Evolutionary conservation across 2,329 filamentous ascomycete species (phyloP), one percentile per base, ranked within the genome.

Genomic region (Penicillium sp.): DNA sequence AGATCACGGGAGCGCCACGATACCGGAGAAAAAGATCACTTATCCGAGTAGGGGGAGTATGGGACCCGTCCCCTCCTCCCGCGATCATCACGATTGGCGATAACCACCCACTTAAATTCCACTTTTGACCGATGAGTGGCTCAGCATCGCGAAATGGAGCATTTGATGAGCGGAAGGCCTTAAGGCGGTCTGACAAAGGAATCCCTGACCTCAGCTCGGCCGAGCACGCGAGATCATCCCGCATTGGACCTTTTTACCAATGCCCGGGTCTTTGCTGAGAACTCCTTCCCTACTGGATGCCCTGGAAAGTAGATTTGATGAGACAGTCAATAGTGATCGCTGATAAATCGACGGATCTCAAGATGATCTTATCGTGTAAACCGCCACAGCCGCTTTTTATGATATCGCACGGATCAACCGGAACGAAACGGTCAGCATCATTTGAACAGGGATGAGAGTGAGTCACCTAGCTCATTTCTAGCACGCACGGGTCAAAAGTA

Each of bases 51-150:
- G 9, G 31, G 31, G 8, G 16, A 34, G 14, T 34, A 34, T 34
- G 14, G n/a, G 31, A 18, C 16, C 14, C 3, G 14, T 34, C 44
- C 38, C 49, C 46, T 38, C 11, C 20, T 51, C 43, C 49, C 50
- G 45, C 46, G 55, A 59, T 59, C 52, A 57, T 47, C 52, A 52
- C 34, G 53, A 57, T 61, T 51, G 40, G 56, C 51, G 54, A 50
- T 48, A 36, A 46, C 43, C 49, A 39, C 42, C 47, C 44, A 39
- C 31, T 52, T 49, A 46, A 42, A 42, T 45, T 23, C 28, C 46
- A 42, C 31, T 40, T 22, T 4, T 29, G 14, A 3, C 4, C 24
- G 36, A 24, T 42, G 20, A 50, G 32, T 48, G 40, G 47, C 22
- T 29, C 18, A 28, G n/a, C 37, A 40, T 40, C 34, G 23, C 22